Percentiles rank a stretch among this genome's conserved stretches.
Evolutionary conservation across 768 basidiomycete genomes (phyloP).

Genomic region (Mycena albidolilacea): DNA sequence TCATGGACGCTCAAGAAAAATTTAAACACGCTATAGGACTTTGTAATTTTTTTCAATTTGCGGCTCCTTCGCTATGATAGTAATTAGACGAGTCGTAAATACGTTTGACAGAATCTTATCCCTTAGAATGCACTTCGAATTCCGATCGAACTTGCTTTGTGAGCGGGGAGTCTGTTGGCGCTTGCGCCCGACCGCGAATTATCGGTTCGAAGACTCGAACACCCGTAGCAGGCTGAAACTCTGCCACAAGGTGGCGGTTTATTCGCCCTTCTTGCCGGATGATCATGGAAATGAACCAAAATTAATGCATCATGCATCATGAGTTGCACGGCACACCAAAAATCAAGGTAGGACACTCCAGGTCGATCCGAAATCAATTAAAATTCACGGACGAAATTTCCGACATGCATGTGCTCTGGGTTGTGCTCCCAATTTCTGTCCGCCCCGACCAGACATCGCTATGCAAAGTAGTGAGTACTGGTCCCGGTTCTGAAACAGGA

Average conservation of each 20-base stretch:
- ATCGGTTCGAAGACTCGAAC: too few species aligned
- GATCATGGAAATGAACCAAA: too few species aligned
- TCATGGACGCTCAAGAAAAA: not conserved
- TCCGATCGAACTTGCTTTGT: too few species aligned
- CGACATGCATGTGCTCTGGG: not conserved
- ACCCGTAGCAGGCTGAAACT: too few species aligned
- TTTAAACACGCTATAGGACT: not conserved
- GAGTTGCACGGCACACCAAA: too few species aligned
- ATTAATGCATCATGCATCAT: too few species aligned
- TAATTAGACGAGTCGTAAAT: not conserved
- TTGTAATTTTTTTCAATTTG: not conserved
- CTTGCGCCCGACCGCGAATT: too few species aligned
- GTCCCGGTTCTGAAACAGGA: not conserved
- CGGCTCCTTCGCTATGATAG: not conserved
- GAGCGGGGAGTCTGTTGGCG: too few species aligned
- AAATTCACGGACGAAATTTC: slow-evolving; percentile 15
- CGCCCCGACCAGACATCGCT: not conserved
- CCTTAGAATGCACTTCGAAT: slow-evolving; percentile 1
- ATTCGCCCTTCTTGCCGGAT: too few species aligned
- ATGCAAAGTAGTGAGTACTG: slow-evolving; percentile 9
- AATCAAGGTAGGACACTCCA: too few species aligned
- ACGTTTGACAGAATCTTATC: slow-evolving; percentile 1
- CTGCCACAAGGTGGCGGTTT: too few species aligned
- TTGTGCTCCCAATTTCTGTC: not conserved
- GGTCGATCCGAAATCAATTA: not conserved